Conservation (phyloP, 2,329 filamentous ascomycete genomes). For the Hymenoscyphus infarciens region DNA sequence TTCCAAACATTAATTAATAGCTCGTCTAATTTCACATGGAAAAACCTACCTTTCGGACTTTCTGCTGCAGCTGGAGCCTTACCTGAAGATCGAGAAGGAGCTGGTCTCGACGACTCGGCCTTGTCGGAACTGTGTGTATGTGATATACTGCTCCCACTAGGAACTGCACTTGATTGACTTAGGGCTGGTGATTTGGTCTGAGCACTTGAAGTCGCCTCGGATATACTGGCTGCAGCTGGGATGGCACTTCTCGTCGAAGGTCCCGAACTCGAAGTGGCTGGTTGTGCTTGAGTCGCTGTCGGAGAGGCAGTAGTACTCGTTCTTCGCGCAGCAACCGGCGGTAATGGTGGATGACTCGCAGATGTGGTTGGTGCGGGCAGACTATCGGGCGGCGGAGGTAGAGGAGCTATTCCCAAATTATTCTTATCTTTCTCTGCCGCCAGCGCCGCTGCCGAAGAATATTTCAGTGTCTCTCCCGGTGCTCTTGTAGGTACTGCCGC, state of each 20-base stretch:
- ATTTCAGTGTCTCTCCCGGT: conserved; percentile 88
- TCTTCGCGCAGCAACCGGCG: conserved; percentile 44
- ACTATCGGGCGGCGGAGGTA: conserved; percentile 81
- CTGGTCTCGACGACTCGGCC: conserved; percentile 36
- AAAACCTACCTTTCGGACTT: conserved; percentile 43
- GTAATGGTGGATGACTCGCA: conserved; percentile 31
- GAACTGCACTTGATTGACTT: conserved; percentile 42
- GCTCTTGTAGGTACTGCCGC: conserved; percentile 80
- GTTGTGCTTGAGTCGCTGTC: conserved; percentile 46
- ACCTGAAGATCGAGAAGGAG: conserved; percentile 25
- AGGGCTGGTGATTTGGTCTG: conserved; percentile 51
- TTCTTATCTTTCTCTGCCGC: conserved; percentile 89
- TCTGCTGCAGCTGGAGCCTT: conserved; percentile 40
- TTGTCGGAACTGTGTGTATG: conserved; percentile 46
- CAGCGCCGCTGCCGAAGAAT: conserved; percentile 91
- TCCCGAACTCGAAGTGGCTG: conserved; percentile 35
- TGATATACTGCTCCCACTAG: conserved; percentile 42
- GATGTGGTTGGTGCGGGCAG: conserved; percentile 46
- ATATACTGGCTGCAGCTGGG: conserved; percentile 34
- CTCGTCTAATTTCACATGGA: conserved; percentile 8
- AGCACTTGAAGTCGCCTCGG: conserved; percentile 39
- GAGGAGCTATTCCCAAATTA: conserved; percentile 85
- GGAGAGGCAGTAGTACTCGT: conserved; percentile 58
- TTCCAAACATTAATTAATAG: conserved; percentile 19
- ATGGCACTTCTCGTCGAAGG: conserved; percentile 38